A percentile compares a stretch with the other conserved stretches of the same genome.
These are phyloP conservation scores for Colletotrichum sp. DNA, from an alignment of 2,329 filamentous ascomycete species.

Conservation along the genomic window DNA sequence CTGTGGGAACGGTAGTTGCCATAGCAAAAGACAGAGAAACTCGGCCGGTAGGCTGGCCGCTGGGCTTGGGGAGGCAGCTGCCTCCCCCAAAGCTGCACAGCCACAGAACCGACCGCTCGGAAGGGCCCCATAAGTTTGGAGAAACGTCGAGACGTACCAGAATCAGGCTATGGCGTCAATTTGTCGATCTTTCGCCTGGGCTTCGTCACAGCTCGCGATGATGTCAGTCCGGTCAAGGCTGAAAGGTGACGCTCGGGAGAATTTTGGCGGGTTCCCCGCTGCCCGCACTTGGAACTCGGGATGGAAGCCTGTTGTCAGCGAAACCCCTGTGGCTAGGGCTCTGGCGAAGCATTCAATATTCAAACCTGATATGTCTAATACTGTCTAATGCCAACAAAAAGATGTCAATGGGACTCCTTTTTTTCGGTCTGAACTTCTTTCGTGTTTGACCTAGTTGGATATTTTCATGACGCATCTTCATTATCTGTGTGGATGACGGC, in stretches of 20 bases:
- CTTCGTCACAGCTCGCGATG: slow-evolving; percentile 17
- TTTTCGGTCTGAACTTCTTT: not conserved
- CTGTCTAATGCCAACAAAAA: not conserved
- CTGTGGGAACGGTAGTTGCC: not conserved
- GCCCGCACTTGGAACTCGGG: slow-evolving; percentile 2
- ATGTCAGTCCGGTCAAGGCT: slow-evolving; percentile 18
- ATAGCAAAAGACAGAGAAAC: not conserved
- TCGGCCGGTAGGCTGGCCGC: not conserved
- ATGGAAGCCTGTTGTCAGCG: not conserved
- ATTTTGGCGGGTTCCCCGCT: slow-evolving; percentile 12
- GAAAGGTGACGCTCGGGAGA: slow-evolving; percentile 5
- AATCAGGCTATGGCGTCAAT: slow-evolving; percentile 13
- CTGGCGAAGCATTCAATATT: not conserved
- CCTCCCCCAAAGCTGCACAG: not conserved
- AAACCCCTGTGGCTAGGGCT: not conserved
- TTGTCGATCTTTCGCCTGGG: slow-evolving; percentile 12
- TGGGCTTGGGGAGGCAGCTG: not conserved
- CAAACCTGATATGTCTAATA: not conserved
- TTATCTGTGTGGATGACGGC: not conserved
- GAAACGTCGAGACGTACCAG: not conserved
- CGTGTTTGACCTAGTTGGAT: not conserved
- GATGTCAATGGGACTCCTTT: not conserved
- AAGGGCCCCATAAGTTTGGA: not conserved
- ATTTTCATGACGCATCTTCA: not conserved
- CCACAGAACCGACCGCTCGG: not conserved